Base-by-base conservation (phyloP, 495 filamentous ascomycete species). In the Letharia lupina region DNA sequence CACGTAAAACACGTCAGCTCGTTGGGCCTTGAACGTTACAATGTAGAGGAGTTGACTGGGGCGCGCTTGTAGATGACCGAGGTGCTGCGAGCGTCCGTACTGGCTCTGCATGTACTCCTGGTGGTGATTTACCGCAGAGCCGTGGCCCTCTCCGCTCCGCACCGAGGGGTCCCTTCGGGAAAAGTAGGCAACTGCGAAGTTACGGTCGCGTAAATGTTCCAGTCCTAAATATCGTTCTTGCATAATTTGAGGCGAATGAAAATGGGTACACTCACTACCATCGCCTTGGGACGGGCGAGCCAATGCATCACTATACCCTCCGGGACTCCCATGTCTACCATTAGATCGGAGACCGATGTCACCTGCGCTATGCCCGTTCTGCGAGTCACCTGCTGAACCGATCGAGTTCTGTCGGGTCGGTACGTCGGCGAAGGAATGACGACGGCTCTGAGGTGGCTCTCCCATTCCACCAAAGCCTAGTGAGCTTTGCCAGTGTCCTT, bases 341-440 rank as follows among this genome's bases (percentile, higher is more conserved):
- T 66, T 73, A 20, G 78, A 61, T 37, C 62, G 71, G 66, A 65
- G 72, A 67, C 35, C 77, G 72, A 65, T 73, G 67, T 65, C 72
- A 9, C 63, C 70, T 33, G 62, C 52, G 6, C 48, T 60, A 33
- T 61, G 75, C 73, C 8, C 80, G 74, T 63, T 90, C 85, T 77
- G 76, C 0, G 80, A 75, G 45, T 91, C 88, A 52, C 80, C 79
- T 61, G 82, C 75, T 31, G 87, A 88, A 64, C 86, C 81, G 62
- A 91, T 81, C 5, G 89, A 92, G 15, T 78, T 79, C 68, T 91
- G 87, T 41, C 89, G 79, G 45, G 86, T 84, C 3, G 86, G 86
- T 23, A 89, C 82, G 72, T 93, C 90, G n/a, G 92, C 93, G 74
- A 98, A 96, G n/a, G 94, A 98, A 76, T 98, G 94, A 5, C 94